Conservation (phyloP, 441 rosid genomes). For the Geranium incanum region DNA sequence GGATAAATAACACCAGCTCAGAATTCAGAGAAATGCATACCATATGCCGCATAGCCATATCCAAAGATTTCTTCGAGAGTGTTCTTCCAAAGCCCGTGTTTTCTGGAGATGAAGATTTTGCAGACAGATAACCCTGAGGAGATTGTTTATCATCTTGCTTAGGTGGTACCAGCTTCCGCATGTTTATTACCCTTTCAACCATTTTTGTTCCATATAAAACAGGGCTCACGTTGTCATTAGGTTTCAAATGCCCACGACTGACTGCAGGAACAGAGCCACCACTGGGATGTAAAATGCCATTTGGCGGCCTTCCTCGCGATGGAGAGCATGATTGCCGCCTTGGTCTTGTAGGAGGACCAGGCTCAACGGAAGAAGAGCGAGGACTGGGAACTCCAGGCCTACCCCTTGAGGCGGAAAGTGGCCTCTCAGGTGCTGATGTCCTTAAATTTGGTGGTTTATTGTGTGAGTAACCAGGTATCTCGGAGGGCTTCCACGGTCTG, state of each 20-base stretch:
- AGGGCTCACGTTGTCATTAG: background rate
- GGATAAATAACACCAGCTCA: background rate
- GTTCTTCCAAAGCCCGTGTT: background rate
- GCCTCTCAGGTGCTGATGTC: background rate
- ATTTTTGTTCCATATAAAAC: background rate
- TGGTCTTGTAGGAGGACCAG: background rate
- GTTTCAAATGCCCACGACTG: background rate
- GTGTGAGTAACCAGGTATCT: background rate
- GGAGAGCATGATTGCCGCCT: conserved; percentile 4
- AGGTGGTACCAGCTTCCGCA: background rate
- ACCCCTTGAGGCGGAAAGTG: background rate
- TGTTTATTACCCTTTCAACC: background rate
- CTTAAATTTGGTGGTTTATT: background rate
- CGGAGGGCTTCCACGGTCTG: background rate
- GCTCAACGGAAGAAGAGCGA: background rate
- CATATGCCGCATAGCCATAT: conserved; percentile 1
- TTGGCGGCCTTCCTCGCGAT: background rate
- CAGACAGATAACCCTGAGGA: background rate
- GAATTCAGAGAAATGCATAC: background rate
- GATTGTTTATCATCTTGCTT: background rate
- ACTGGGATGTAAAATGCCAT: background rate
- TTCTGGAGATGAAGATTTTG: background rate
- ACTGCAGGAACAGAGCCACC: background rate
- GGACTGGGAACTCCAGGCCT: background rate
- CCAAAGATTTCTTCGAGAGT: background rate